Conservation (phyloP, 371 early-diverging fungal species). For the Capillidium rhysosporum region DNA sequence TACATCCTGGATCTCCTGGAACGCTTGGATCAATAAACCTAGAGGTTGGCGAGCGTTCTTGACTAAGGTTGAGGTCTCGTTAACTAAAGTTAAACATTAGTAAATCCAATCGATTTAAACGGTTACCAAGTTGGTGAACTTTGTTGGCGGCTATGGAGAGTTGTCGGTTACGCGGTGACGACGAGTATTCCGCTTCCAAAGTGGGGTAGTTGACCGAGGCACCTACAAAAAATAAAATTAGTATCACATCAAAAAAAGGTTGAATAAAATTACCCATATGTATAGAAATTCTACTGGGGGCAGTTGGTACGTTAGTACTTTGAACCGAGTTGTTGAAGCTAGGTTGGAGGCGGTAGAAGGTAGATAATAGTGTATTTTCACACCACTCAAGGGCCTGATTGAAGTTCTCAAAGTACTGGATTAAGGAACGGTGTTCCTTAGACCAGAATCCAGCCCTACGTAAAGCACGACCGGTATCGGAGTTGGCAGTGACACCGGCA, state of each 20-base stretch:
- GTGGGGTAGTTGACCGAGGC: neutral
- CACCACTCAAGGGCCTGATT: conserved; percentile 89
- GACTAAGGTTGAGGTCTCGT: neutral
- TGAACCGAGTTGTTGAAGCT: too few relatives aligned
- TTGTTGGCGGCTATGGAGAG: conserved; percentile 14
- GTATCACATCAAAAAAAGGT: neutral
- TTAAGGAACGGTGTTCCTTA: conserved; percentile 8
- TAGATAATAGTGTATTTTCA: conserved; percentile 60
- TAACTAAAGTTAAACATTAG: neutral
- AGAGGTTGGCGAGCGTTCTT: conserved; percentile 4
- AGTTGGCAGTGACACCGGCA: conserved; percentile 39
- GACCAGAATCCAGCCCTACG: conserved; percentile 58
- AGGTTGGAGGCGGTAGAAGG: neutral
- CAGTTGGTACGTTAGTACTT: conserved; percentile 40
- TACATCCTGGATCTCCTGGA: neutral
- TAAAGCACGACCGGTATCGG: conserved; percentile 51
- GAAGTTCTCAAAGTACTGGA: conserved; percentile 52
- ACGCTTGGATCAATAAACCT: neutral
- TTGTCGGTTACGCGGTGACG: conserved; percentile 17
- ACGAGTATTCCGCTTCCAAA: conserved; percentile 8
- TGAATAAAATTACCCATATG: conserved; percentile 10
- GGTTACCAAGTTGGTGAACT: conserved; percentile 12
- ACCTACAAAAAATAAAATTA: conserved; percentile 7
- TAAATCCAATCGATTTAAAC: neutral
- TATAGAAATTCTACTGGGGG: conserved; percentile 10